Percentiles rank a stretch among this genome's conserved stretches.
phyloP scores from a whole-genome alignment of 331 rosid genomes.

The Rhamnella rubrinervis region DNA sequence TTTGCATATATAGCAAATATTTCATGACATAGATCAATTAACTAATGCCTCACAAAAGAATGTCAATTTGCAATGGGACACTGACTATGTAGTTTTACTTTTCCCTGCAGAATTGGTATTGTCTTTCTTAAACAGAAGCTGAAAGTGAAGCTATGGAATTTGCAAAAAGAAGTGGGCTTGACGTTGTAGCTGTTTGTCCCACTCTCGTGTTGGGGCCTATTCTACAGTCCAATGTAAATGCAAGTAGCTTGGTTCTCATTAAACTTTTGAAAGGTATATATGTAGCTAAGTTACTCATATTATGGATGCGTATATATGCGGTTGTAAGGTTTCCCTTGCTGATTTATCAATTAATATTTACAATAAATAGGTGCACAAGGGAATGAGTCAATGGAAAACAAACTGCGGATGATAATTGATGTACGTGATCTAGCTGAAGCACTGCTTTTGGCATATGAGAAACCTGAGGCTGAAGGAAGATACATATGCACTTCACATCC shows the following conservation, averaged over 20 bases:
- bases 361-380: slow-evolving; percentile 23
- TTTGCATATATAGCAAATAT: neutral
- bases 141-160: slow-evolving; percentile 61
- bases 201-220: slow-evolving; percentile 56
- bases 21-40: too few species aligned
- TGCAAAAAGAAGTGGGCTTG: slow-evolving; percentile 48
- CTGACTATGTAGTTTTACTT: neutral
- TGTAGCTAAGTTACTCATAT: slow-evolving; percentile 11
- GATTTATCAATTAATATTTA: neutral
- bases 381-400: slow-evolving; percentile 48
- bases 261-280: slow-evolving; percentile 58
- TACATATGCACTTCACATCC: slow-evolving; percentile 47
- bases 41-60: too few species aligned
- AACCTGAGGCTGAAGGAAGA: slow-evolving; percentile 66
- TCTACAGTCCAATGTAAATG: slow-evolving; percentile 63
- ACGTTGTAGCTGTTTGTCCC: slow-evolving; percentile 65
- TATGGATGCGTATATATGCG: neutral
- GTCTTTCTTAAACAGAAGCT: slow-evolving; percentile 68
- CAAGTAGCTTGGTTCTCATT: slow-evolving; percentile 63
- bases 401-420: slow-evolving; percentile 38
- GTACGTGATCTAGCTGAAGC: slow-evolving; percentile 62
- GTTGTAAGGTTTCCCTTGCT: neutral
- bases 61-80: too few species aligned
- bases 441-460: slow-evolving; percentile 51
- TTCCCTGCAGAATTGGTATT: slow-evolving; percentile 66